These are phyloP conservation scores for Dioscorea cayenensis DNA, from an alignment of 116 monocot genomes.

Conservation along the genomic window DNA sequence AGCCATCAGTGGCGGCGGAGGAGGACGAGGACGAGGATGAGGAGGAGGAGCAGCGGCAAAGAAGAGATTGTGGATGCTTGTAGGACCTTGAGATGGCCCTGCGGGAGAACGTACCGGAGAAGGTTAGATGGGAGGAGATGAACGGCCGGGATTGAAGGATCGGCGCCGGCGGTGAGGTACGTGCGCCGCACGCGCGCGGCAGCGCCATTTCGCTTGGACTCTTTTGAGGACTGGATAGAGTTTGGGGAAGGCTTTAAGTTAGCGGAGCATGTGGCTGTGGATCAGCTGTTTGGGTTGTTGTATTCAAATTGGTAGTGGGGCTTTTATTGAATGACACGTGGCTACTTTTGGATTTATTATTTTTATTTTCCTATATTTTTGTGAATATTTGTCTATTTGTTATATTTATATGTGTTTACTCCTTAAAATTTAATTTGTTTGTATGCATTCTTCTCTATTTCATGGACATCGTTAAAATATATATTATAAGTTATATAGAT, in stretches of 20 bases:
- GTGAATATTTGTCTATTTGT: too few relatives aligned
- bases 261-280: background rate
- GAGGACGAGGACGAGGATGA: constrained; percentile 12
- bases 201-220: constrained; percentile 17
- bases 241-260: background rate
- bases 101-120: background rate
- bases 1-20: constrained; percentile 9
- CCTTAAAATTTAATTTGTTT: too few relatives aligned
- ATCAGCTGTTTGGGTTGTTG: background rate
- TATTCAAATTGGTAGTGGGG: background rate
- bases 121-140: background rate
- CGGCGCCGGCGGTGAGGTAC: constrained; percentile 2
- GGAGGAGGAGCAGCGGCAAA: constrained; percentile 9
- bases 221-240: background rate
- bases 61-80: background rate
- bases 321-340: background rate
- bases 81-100: constrained; percentile 1
- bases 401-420: too few relatives aligned
- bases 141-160: background rate
- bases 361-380: too few relatives aligned
- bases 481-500: too few relatives aligned
- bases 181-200: constrained; percentile 22
- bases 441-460: too few relatives aligned
- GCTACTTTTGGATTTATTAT: too few relatives aligned
- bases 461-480: too few relatives aligned